A percentile compares a stretch with the other conserved stretches of the same genome.
Evolutionary conservation across 768 basidiomycete species (phyloP).

Genomic region (Daedaleopsis nitida): DNA sequence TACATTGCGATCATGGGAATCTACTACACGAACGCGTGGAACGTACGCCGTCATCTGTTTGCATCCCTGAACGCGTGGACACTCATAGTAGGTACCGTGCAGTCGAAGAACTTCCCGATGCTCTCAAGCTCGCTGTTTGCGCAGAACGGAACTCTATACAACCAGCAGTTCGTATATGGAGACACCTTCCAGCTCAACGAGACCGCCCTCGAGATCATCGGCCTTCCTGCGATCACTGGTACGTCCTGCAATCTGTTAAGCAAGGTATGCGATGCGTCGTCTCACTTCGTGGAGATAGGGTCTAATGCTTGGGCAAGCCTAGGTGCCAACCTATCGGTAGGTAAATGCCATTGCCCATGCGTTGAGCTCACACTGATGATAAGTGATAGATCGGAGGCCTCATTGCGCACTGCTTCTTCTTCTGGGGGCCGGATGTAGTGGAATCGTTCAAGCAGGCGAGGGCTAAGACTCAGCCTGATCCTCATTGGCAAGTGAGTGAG

Average conservation of each 20-base stretch:
- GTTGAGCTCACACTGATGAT: background rate
- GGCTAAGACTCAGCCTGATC: slow-evolving; percentile 51
- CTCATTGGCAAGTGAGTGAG: slow-evolving; percentile 49
- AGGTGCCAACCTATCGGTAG: slow-evolving; percentile 48
- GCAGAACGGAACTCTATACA: slow-evolving; percentile 53
- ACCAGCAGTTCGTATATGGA: slow-evolving; percentile 57
- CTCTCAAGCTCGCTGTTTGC: slow-evolving; percentile 60
- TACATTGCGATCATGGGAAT: slow-evolving; percentile 56
- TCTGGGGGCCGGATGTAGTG: slow-evolving; percentile 56
- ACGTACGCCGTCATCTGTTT: slow-evolving; percentile 12
- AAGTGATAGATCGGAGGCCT: slow-evolving; percentile 54
- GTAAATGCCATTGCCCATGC: slow-evolving; percentile 10
- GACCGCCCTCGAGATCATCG: slow-evolving; percentile 52
- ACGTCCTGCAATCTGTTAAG: too few relatives aligned
- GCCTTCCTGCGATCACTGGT: slow-evolving; percentile 40
- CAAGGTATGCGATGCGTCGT: too few relatives aligned
- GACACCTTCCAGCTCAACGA: slow-evolving; percentile 51
- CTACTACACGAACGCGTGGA: slow-evolving; percentile 67
- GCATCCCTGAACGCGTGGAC: too few relatives aligned
- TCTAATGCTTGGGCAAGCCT: slow-evolving; percentile 57
- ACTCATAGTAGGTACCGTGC: too few relatives aligned
- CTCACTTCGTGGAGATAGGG: too few relatives aligned
- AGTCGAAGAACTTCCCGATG: slow-evolving; percentile 55
- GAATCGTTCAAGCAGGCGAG: slow-evolving; percentile 53
- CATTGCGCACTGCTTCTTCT: slow-evolving; percentile 55